Evolutionary conservation across 2,329 filamentous ascomycete genomes (phyloP).

Genomic region (Aspergillus quadrilineatus): DNA sequence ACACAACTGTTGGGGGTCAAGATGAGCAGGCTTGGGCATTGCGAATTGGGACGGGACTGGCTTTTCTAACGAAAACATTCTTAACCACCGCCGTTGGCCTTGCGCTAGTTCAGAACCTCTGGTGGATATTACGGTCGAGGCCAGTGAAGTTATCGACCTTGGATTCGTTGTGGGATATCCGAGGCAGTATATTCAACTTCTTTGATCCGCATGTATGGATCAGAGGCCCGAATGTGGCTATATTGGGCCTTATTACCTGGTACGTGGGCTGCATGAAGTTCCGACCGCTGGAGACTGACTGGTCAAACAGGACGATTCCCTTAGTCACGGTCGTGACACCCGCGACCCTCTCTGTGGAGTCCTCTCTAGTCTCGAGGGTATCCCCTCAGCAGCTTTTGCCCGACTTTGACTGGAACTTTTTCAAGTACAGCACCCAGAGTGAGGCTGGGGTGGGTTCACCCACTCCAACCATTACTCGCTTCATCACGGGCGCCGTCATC

Average conservation of each 20-base stretch:
- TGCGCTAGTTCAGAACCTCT: slow-evolving; percentile 1
- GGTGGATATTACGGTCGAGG: slow-evolving; percentile 6
- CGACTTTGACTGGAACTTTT: background rate
- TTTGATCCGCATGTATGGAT: slow-evolving; percentile 3
- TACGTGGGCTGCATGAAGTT: background rate
- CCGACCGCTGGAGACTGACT: no score
- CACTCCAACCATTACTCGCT: background rate
- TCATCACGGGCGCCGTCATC: background rate
- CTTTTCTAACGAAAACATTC: slow-evolving; percentile 1
- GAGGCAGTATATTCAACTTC: slow-evolving; percentile 8
- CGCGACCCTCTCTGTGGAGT: background rate
- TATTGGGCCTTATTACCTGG: slow-evolving; percentile 2
- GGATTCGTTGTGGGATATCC: slow-evolving; percentile 9
- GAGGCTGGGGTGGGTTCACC: background rate
- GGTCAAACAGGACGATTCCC: background rate
- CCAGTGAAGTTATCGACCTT: background rate
- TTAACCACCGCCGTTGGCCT: slow-evolving; percentile 5
- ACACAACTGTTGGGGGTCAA: background rate
- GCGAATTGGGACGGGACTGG: slow-evolving; percentile 1
- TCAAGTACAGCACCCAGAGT: background rate
- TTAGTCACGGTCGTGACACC: slow-evolving; percentile 6
- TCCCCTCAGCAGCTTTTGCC: background rate
- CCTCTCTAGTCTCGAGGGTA: background rate
- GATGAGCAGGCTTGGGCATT: background rate
- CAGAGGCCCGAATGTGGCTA: background rate